Evolutionary conservation across 2,329 filamentous ascomycete genomes (phyloP), one percentile per base, ranked within the genome.

Genomic region (Fusarium solani-melongenae): DNA sequence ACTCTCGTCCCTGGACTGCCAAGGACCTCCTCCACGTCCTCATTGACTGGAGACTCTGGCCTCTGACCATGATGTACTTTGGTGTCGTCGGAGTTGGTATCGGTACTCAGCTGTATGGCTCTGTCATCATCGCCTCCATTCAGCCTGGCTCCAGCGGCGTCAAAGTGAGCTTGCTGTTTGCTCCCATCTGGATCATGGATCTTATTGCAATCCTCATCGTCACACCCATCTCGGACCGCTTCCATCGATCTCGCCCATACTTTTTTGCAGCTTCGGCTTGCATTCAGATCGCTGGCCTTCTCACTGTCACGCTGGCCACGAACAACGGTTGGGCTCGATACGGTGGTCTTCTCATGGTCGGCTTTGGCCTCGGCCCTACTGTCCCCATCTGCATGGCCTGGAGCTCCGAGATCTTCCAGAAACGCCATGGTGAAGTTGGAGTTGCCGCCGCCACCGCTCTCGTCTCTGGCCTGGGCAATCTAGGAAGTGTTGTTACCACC

Each of bases 341-440:
- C 80, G 94, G 93, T 56, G 95, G 95, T 5, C 89, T 98, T n/a
- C 85, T 98, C 59, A 92, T 98, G 84, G 92, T 98, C 38, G 95
- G 95, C 6, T 97, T 97, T 78, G 95, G 95, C 0, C 91, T 98
- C 2, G 95, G 95, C 1, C 95, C 95, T 5, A 97, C 95, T 0
- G 94, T 97, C 1, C 95, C 95, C 12, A 96, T 96, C 78, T 96
- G 93, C 81, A 98, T 98, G 95, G 92, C 94, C 38, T 97, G 95
- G 95, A 94, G 93, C 34, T 94, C 91, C 71, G 93, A 97, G 83
- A 92, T 97, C 79, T 98, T 98, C 86, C 94, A 97, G 83, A 89
- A 89, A 34, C 92, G 95, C 14, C 95, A 98, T 79, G 94, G 95
- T 55, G 95, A 98, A 82, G 94, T 98, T 24, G 95, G 95, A 64